Percentiles rank a stretch among this genome's conserved stretches.
These are phyloP conservation scores for Colletotrichum sp. DNA, from an alignment of 2,329 filamentous ascomycete species.

Conservation along the genomic window DNA sequence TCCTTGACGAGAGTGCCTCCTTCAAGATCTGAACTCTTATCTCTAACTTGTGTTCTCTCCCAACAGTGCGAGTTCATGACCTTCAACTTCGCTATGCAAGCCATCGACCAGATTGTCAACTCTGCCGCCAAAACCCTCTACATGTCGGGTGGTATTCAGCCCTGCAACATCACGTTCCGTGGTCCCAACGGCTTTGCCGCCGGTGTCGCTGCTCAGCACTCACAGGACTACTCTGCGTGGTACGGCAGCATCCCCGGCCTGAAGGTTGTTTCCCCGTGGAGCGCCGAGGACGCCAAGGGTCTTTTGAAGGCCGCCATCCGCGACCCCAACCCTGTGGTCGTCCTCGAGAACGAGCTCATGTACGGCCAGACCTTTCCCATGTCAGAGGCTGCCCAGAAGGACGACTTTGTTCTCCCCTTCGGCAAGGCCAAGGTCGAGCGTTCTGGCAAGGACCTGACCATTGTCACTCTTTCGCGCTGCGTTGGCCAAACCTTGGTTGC, in stretches of 20 bases:
- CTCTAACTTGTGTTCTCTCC: background rate
- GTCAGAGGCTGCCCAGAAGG: constrained; percentile 94
- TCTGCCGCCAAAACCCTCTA: constrained; percentile 99
- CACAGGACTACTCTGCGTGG: constrained; percentile 98
- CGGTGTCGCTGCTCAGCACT: constrained; percentile 97
- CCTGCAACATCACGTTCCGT: constrained; percentile 99
- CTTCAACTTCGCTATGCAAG: constrained; percentile 99
- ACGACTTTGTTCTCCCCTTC: constrained; percentile 96
- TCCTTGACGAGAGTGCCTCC: background rate
- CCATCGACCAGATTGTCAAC: constrained; percentile 99
- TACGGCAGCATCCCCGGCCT: constrained; percentile 97
- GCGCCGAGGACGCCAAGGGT: constrained; percentile 97
- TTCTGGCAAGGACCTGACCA: constrained; percentile 91
- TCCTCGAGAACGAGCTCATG: constrained; percentile 87
- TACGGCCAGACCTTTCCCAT: constrained; percentile 97
- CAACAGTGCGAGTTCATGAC: constrained; percentile 98
- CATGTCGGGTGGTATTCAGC: constrained; percentile 99
- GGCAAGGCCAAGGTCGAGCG: constrained; percentile 99
- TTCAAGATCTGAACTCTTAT: background rate
- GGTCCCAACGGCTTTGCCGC: constrained; percentile 97
- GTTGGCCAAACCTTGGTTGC: constrained; percentile 90
- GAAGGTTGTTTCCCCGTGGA: constrained; percentile 97
- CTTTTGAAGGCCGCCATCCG: constrained; percentile 97
- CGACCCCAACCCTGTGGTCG: constrained; percentile 95
- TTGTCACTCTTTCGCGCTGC: constrained; percentile 92